Base-by-base conservation (phyloP, 495 filamentous ascomycete species). In the Aspergillus leporis region DNA sequence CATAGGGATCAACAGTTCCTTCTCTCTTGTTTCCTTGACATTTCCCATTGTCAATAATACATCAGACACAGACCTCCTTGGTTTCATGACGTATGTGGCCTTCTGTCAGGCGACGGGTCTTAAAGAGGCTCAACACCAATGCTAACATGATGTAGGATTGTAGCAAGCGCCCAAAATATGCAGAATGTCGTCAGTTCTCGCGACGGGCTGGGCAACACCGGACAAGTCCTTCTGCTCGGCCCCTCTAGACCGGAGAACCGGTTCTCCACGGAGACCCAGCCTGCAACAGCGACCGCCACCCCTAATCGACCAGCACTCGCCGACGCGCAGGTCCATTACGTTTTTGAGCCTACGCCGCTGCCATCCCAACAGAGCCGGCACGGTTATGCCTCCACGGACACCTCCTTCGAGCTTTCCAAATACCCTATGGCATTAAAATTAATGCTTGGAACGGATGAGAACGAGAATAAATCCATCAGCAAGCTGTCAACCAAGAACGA, bases 1-100 rank as follows among this genome's bases (percentile, higher is more conserved):
- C 0, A 71, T 86, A 43, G 70, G 76, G 22, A 67, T 92, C 56
- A 93, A 95, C 66, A 68, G 77, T 16, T 84, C 82, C 0, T 89
- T 85, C 50, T 85, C 86, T n/a, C 66, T 95, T n/a, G 59, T 93
- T n/a, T 95, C 91, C 23, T 69, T 95, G 55, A 93, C 91, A 2
- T 64, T 90, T 19, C 89, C 90, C 0, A 83, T 95, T 30, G 78
- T 90, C 55, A 84, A 86, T 56, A 86, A 87, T 61, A 78, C 78
- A 3, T 82, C 79, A 10, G 55, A 63, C 41, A 70, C 71, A 16
- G 82, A 86, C 54, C 82, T 89, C 4, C 80, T 95, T 13, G 91
- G 89, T 3, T 95, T 85, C 71, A 81, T 92, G 75, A 74, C 71
- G 71, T 74, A 55, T 13, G 71, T 64, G 32, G 21, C 12, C 32